These are phyloP conservation scores for Eragrostis nindensis DNA, from an alignment of 176 grass and related monocot genomes.

Conservation along the genomic window DNA sequence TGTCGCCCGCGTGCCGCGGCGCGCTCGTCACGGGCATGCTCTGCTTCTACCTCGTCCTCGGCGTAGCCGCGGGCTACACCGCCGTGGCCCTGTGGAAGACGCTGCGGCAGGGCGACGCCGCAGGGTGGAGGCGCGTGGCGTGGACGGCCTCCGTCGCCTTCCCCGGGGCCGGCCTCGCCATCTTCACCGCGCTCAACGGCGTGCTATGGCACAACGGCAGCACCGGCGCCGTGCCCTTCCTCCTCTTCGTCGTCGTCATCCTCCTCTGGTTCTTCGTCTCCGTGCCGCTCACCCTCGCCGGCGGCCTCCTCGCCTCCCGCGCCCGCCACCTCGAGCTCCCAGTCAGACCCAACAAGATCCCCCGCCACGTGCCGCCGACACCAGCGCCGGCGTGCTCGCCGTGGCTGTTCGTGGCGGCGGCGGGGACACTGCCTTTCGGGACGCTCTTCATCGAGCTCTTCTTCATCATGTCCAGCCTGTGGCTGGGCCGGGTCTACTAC, in stretches of 20 bases:
- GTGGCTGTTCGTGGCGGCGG: constrained; percentile 58
- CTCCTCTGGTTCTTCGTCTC: constrained; percentile 72
- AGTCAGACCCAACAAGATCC: constrained; percentile 55
- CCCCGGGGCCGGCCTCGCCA: constrained; percentile 51
- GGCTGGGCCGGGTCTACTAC: constrained; percentile 74
- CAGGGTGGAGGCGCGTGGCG: constrained; percentile 58
- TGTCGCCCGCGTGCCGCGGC: constrained; percentile 69
- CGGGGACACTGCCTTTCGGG: constrained; percentile 63
- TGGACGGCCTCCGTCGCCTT: constrained; percentile 50
- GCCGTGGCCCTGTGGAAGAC: constrained; percentile 62
- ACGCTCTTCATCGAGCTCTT: constrained; percentile 84
- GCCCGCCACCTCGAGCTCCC: constrained; percentile 55
- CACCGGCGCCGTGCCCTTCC: constrained; percentile 62
- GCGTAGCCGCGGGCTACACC: constrained; percentile 50
- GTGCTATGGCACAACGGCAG: constrained; percentile 71
- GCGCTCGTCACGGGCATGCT: constrained; percentile 67
- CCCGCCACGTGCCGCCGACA: constrained; percentile 24
- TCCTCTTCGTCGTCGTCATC: constrained; percentile 48
- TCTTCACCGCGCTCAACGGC: constrained; percentile 61
- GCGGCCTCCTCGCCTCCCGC: constrained; percentile 51
- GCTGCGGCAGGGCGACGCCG: constrained; percentile 38
- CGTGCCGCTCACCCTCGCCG: constrained; percentile 58
- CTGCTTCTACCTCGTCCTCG: constrained; percentile 60
- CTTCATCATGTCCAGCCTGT: constrained; percentile 81
- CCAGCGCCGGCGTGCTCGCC: constrained; percentile 47